Evolutionary conservation across 2,329 filamentous ascomycete genomes (phyloP).

Genomic region (Zasmidium cellare): DNA sequence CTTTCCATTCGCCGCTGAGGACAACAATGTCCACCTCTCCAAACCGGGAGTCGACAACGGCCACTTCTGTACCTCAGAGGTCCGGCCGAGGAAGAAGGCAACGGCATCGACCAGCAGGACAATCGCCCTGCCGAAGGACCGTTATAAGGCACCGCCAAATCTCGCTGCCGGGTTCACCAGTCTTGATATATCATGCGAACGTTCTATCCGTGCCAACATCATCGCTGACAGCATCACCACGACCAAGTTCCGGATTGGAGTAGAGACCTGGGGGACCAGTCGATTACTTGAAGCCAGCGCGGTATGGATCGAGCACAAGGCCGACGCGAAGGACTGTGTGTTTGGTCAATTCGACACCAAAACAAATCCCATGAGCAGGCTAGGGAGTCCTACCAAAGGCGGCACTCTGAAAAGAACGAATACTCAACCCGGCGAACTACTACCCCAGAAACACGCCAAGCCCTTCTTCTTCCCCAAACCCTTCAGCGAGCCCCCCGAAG

Average conservation of each 20-base stretch:
- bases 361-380: neutral
- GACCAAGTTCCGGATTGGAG: constrained; percentile 21
- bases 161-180: constrained; percentile 30
- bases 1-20: neutral
- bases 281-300: constrained; percentile 25
- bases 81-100: constrained; percentile 21
- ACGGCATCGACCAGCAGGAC: constrained; percentile 23
- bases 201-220: constrained; percentile 28
- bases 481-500: constrained; percentile 23
- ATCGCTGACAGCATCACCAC: constrained; percentile 27
- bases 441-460: constrained; percentile 22
- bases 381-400: neutral
- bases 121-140: constrained; percentile 25
- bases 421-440: neutral
- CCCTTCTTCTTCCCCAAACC: constrained; percentile 17
- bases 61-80: constrained; percentile 31
- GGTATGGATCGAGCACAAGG: constrained; percentile 33
- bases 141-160: constrained; percentile 31
- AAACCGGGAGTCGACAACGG: constrained; percentile 27
- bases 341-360: constrained; percentile 32
- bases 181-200: constrained; percentile 27
- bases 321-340: constrained; percentile 27
- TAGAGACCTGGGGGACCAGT: constrained; percentile 30
- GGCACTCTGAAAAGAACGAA: neutral
- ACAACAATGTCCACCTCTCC: neutral